Base-by-base conservation (phyloP, 2,329 filamentous ascomycete genomes). In the Mariannaea sp. region DNA sequence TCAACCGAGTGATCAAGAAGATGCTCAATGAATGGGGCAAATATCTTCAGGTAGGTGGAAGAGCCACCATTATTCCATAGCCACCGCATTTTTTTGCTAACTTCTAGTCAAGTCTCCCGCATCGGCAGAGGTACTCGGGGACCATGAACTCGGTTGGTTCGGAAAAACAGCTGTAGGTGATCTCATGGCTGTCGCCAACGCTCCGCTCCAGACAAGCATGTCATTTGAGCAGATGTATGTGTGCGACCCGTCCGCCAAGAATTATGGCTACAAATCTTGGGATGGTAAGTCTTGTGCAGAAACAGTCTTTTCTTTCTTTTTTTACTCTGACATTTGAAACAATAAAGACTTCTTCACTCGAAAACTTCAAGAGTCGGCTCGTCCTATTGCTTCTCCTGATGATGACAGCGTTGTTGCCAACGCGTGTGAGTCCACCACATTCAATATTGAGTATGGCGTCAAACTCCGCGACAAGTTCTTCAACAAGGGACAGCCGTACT, bases 401-500 rank as follows among this genome's bases (percentile, higher is more conserved):
- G 78, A 89, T 53, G 68, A 78, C 60, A 63, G 57, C 9, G 68
- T 80, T 52, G 80, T 90, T 49, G 79, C 74, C 43, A 89, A 87
- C 66, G 78, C 81, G 1, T 89, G 86, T 70, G 86, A 90, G 65
- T 85, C 82, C 10, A 79, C 77, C 33, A 77, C 81, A 0, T 88
- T 79, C 70, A 76, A 80, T 42, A 65, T 85, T 2, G 73, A 72
- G 7, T 71, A 68, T 22, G 61, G 80, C 39, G 80, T 83, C 44
- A 75, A 80, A 45, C 72, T 81, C 1, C 80, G 80, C 16, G 84
- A 87, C 62, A 69, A 70, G 6, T 90, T 90, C 75, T 89, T 85
- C 80, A 76, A 85, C 64, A 90, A 90, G 67, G 80, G 78, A 7
- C 85, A 89, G 69, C 84, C 85, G 0, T 90, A 89, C 71, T 87